phyloP scores from a whole-genome alignment of 805 yeast genomes.

The Lachancea meyersii region DNA sequence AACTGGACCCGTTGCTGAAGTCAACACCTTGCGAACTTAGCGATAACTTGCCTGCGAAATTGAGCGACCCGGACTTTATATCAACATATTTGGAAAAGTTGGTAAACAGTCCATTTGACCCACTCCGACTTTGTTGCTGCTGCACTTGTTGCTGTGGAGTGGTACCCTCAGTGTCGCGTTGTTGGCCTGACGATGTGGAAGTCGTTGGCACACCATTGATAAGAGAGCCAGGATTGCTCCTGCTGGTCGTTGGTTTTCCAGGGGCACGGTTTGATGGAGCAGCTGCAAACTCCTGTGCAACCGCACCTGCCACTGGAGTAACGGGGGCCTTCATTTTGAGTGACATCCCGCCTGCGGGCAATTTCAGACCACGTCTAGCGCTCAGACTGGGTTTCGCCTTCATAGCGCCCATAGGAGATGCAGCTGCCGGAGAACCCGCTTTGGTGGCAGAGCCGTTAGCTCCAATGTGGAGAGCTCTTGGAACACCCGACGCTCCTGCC shows the following conservation, averaged over 20 bases:
- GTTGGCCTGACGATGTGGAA: slow-evolving; percentile 30
- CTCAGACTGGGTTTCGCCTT: slow-evolving; percentile 63
- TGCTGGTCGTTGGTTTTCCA: slow-evolving; percentile 11
- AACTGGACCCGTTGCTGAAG: slow-evolving; percentile 81
- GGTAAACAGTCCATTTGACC: slow-evolving; percentile 56
- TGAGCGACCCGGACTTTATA: slow-evolving; percentile 84
- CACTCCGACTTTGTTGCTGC: slow-evolving; percentile 6
- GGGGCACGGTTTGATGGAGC: slow-evolving; percentile 21
- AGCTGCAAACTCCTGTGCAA: slow-evolving; percentile 26
- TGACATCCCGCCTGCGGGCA: slow-evolving; percentile 41
- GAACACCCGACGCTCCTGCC: slow-evolving; percentile 7
- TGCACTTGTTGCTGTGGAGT: slow-evolving; percentile 15
- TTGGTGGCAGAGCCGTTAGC: not conserved
- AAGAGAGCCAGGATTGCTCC: slow-evolving; percentile 29
- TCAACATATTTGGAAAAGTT: slow-evolving; percentile 84
- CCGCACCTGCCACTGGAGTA: slow-evolving; percentile 18
- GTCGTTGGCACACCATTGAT: slow-evolving; percentile 29
- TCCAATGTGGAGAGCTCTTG: not conserved
- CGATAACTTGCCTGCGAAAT: slow-evolving; percentile 90
- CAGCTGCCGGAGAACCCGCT: slow-evolving; percentile 3
- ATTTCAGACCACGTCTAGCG: slow-evolving; percentile 76
- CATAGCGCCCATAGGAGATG: slow-evolving; percentile 7
- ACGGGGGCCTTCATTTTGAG: slow-evolving; percentile 17
- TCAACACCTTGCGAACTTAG: slow-evolving; percentile 88
- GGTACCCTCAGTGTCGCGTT: slow-evolving; percentile 27